Evolutionary conservation across 108 stramenopile species (phyloP), one percentile per base, ranked within the genome.

Genomic region (Nitzschia inconspicua): DNA sequence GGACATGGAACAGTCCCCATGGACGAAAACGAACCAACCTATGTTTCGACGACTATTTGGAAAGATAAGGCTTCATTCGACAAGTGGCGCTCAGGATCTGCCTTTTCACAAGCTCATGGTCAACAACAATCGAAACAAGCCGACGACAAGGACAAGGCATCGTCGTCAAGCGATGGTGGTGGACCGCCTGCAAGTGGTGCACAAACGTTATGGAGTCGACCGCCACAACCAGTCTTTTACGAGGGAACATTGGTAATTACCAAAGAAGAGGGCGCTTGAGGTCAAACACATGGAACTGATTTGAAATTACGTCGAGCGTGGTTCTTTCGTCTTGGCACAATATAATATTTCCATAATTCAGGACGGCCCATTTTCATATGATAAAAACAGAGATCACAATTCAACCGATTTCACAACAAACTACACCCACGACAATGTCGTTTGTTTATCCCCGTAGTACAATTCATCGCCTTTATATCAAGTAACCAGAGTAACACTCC

Each of bases 211-310:
- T 93, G 91, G 91, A 76, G 61, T 22, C 78, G 68, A 43, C 81
- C 85, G 25, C 92, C 92, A 18, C 64, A 75, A 44, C 86, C 85
- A 0, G 81, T 90, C 18, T 90, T 90, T 68, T 94, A 90, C 49
- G 88, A 94, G 57, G 86, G 88, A 4, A 84, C 86, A 13, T 66
- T 94, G 50, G 88, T 88, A 14, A 89, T 94, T 56, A 63, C 86
- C 22, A 66, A 55, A 23, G 62, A 73, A 20, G 76, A 86, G 18
- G 92, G 92, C 35, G 81, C 88, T 8, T 94, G 73, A 76, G n/a
- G n/a, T n/a, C 31, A 39, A n/a, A n/a, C n/a, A n/a, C n/a, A n/a
- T n/a, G n/a, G n/a, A n/a, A n/a, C n/a, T n/a, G n/a, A n/a, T n/a
- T n/a, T n/a, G n/a, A n/a, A n/a, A n/a, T n/a, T n/a, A n/a, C n/a